These are phyloP conservation scores for Pyricularia sp. DNA, from an alignment of 2,329 filamentous ascomycete species.

Conservation along the genomic window DNA sequence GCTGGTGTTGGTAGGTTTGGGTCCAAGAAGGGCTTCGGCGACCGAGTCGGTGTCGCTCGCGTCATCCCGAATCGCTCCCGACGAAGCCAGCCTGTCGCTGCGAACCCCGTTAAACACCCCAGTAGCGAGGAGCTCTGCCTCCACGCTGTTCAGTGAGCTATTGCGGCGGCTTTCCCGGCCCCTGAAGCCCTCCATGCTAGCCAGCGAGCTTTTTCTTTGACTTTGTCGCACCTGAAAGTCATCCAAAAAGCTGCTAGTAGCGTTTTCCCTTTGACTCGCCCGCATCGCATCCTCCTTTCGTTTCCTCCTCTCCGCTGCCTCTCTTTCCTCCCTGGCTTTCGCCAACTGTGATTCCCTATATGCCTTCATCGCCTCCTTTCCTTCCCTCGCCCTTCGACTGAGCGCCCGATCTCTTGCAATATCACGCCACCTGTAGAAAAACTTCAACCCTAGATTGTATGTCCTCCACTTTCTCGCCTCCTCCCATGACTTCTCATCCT, in stretches of 20 bases:
- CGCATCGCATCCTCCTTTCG: constrained; percentile 19
- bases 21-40: constrained; percentile 2
- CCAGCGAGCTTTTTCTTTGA: constrained; percentile 6
- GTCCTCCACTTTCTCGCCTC: constrained; percentile 34
- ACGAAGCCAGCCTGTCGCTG: constrained; percentile 21
- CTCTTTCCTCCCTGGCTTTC: constrained; percentile 16
- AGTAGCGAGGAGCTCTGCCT: constrained; percentile 25
- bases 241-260: constrained; percentile 10
- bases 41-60: constrained; percentile 1
- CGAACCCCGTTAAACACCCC: constrained; percentile 27
- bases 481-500: constrained; percentile 32
- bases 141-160: constrained; percentile 14
- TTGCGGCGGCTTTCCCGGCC: constrained; percentile 6
- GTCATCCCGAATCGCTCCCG: not conserved
- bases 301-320: constrained; percentile 21
- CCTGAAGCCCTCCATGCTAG: not conserved
- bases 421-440: constrained; percentile 43
- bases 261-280: constrained; percentile 11
- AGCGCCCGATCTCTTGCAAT: constrained; percentile 34
- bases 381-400: constrained; percentile 35
- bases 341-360: constrained; percentile 26
- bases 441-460: constrained; percentile 38
- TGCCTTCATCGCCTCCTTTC: constrained; percentile 34
- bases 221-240: constrained; percentile 3
- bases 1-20: not conserved